These are phyloP conservation scores for Uronychia binucleata DNA, from an alignment of 73 alveolate species.

Conservation along the genomic window DNA sequence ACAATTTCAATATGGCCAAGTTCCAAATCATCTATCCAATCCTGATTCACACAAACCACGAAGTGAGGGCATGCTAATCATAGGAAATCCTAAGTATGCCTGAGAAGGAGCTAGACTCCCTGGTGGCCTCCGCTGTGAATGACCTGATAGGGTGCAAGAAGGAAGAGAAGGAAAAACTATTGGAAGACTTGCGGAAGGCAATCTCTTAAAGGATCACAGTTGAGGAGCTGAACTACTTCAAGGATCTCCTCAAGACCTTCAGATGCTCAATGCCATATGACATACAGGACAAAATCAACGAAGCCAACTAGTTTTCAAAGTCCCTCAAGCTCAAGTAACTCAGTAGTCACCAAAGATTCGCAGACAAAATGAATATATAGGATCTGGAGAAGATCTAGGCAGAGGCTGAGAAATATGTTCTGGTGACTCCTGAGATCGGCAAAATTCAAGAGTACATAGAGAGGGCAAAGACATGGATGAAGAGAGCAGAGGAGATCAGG, in stretches of 20 bases:
- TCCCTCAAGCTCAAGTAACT: conserved; percentile 36
- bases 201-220: conserved; percentile 32
- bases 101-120: conserved; percentile 20
- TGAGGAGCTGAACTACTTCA: conserved; percentile 30
- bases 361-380: conserved; percentile 29
- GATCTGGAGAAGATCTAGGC: conserved; percentile 9
- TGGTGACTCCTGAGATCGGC: conserved; percentile 44
- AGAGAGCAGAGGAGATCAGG: conserved; percentile 22
- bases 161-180: conserved; percentile 28
- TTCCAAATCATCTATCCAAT: conserved; percentile 53
- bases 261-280: conserved; percentile 50
- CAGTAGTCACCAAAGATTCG: neutral
- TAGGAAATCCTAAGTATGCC: conserved; percentile 4
- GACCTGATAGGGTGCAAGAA: conserved; percentile 56
- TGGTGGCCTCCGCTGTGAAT: conserved; percentile 36
- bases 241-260: conserved; percentile 18
- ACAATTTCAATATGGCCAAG: conserved; percentile 51
- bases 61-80: neutral
- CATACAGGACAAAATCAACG: conserved; percentile 21
- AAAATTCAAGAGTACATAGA: conserved; percentile 19
- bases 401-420: conserved; percentile 4
- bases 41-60: conserved; percentile 28
- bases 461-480: conserved; percentile 33
- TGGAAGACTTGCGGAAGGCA: conserved; percentile 16
- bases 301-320: conserved; percentile 39